These are phyloP conservation scores for Tricholoma hemisulphureum DNA, from an alignment of 768 basidiomycete species.

Conservation along the genomic window DNA sequence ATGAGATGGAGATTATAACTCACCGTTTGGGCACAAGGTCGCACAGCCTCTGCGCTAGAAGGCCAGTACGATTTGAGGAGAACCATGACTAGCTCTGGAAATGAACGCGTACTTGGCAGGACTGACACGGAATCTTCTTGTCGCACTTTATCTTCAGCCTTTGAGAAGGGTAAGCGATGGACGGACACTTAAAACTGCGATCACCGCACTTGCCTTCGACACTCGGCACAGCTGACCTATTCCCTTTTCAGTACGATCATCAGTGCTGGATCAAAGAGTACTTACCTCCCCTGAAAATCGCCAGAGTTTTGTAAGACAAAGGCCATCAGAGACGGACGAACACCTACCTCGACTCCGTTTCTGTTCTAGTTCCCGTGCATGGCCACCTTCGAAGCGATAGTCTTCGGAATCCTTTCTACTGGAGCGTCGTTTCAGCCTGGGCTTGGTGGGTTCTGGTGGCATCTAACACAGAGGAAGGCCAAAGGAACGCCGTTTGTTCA, in stretches of 20 bases:
- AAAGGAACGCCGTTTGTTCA: background rate
- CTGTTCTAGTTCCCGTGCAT: constrained; percentile 67
- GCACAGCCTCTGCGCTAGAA: constrained; percentile 63
- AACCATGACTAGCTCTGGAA: background rate
- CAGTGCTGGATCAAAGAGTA: constrained; percentile 1
- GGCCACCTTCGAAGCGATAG: constrained; percentile 47
- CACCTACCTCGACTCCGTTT: constrained; percentile 63
- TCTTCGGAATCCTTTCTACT: constrained; percentile 52
- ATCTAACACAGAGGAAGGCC: constrained; percentile 31
- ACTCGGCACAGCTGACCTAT: constrained; percentile 78
- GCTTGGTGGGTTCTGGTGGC: constrained; percentile 56
- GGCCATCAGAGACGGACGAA: constrained; percentile 1
- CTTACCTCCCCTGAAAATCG: constrained; percentile 29
- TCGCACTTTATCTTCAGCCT: constrained; percentile 81
- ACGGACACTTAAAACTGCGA: constrained; percentile 28
- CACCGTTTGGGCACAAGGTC: constrained; percentile 70
- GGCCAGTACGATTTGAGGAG: background rate
- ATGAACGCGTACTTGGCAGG: constrained; percentile 54
- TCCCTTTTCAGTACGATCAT: constrained; percentile 7
- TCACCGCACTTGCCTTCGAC: constrained; percentile 67
- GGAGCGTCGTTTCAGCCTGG: constrained; percentile 48
- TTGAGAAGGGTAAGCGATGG: constrained; percentile 13
- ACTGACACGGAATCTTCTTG: constrained; percentile 78
- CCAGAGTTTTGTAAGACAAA: constrained; percentile 10
- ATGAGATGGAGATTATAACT: constrained; percentile 16